Evolutionary conservation across 2,329 filamentous ascomycete species (phyloP).

Genomic region (Epichloe scottii): DNA sequence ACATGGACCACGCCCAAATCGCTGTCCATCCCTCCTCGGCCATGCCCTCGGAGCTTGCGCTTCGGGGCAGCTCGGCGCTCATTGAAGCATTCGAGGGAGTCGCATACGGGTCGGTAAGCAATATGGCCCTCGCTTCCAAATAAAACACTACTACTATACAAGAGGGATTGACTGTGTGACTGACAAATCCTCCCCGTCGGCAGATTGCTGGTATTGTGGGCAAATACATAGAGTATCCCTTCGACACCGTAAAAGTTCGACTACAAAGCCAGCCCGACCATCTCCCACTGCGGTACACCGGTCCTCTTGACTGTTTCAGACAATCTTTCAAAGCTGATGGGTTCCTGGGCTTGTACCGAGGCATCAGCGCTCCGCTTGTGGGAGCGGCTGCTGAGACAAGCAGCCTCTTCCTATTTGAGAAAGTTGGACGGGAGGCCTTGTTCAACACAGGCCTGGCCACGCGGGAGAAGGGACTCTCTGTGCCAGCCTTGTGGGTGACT

Average conservation of each 20-base stretch:
- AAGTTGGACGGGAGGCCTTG: constrained; percentile 55
- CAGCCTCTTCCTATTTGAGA: constrained; percentile 85
- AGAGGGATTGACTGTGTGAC: neutral
- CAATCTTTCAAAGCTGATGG: constrained; percentile 74
- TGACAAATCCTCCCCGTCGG: neutral
- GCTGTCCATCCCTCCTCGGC: constrained; percentile 14
- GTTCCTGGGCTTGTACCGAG: constrained; percentile 73
- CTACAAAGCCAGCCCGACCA: constrained; percentile 90
- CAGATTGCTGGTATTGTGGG: constrained; percentile 75
- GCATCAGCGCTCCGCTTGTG: constrained; percentile 80
- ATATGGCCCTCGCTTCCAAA: neutral
- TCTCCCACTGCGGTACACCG: constrained; percentile 67
- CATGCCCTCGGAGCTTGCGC: constrained; percentile 14
- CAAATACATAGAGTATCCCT: constrained; percentile 96
- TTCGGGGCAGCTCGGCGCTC: constrained; percentile 27
- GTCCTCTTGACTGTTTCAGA: constrained; percentile 85
- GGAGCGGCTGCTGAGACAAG: constrained; percentile 89
- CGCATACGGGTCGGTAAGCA: constrained; percentile 68
- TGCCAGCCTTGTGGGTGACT: constrained; percentile 64
- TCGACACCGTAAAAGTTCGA: constrained; percentile 96
- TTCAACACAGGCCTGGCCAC: constrained; percentile 38
- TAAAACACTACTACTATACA: neutral
- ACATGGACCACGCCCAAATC: constrained; percentile 20
- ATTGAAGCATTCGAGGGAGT: constrained; percentile 75
- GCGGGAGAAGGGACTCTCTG: constrained; percentile 49